Conservation (phyloP, 2,329 filamentous ascomycete genomes). For the Epichloe scottii region DNA sequence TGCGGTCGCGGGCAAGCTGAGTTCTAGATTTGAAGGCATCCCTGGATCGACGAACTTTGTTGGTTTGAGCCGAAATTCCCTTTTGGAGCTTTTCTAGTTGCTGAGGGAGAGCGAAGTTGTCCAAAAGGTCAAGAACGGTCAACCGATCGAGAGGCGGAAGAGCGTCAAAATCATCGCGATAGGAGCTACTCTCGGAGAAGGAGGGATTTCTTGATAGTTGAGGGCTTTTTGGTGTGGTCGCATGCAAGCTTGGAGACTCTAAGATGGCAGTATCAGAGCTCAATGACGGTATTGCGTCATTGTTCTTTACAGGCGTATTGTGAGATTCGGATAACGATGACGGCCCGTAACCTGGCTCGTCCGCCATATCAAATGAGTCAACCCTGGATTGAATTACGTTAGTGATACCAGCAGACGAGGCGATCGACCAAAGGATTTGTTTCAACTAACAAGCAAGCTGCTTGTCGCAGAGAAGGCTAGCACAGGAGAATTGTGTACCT, state of each 20-base stretch:
- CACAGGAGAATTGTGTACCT: background rate
- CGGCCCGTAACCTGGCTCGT: background rate
- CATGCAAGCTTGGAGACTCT: conserved; percentile 40
- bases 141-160: conserved; percentile 83
- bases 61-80: conserved; percentile 67
- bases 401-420: background rate
- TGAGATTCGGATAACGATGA: conserved; percentile 16
- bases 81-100: conserved; percentile 84
- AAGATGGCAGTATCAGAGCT: conserved; percentile 29
- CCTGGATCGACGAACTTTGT: conserved; percentile 72
- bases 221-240: conserved; percentile 35
- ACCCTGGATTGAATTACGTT: background rate
- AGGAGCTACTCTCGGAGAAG: conserved; percentile 73
- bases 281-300: conserved; percentile 26
- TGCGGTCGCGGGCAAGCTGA: conserved; percentile 68
- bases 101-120: conserved; percentile 83
- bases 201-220: conserved; percentile 63
- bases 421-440: background rate
- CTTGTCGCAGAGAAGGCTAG: background rate
- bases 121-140: conserved; percentile 83
- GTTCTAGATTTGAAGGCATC: conserved; percentile 68
- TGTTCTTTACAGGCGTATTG: conserved; percentile 30
- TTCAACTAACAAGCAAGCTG: background rate
- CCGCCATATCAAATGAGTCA: conserved; percentile 2
- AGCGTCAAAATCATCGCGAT: conserved; percentile 77